phyloP scores from a whole-genome alignment of 768 basidiomycete genomes.

The Naganishia kalamii region DNA sequence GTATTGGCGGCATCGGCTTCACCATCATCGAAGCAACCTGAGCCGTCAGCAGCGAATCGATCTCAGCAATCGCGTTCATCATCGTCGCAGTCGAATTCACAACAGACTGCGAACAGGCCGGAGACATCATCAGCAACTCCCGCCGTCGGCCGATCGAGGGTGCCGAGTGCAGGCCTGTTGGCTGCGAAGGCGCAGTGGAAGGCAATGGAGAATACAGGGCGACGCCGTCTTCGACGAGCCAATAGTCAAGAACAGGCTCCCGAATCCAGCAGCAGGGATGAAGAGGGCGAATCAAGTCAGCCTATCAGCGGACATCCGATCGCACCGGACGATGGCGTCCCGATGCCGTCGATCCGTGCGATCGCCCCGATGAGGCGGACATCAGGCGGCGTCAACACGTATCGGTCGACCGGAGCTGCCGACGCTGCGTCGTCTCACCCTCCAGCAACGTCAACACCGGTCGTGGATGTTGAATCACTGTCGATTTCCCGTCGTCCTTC shows the following conservation, averaged over 20 bases:
- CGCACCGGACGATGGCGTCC: conserved; percentile 10
- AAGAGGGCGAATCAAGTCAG: not conserved
- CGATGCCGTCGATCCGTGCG: conserved; percentile 10
- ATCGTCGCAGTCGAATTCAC: not conserved
- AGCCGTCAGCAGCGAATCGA: not conserved
- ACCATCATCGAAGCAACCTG: not conserved
- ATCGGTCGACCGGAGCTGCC: not conserved
- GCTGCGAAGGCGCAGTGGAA: conserved; percentile 23
- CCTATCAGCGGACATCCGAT: conserved; percentile 19
- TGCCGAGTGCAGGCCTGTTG: conserved; percentile 11
- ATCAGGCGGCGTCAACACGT: not conserved
- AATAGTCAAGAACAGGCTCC: not conserved
- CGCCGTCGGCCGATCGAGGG: not conserved
- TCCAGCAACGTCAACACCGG: not conserved
- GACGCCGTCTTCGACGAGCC: conserved; percentile 12
- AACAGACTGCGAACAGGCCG: not conserved
- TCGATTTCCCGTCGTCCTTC: not conserved
- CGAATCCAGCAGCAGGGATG: not conserved
- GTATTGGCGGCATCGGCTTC: not conserved
- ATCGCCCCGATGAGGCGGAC: not conserved
- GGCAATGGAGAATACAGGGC: not conserved
- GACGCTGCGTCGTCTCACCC: not conserved
- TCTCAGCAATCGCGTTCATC: not conserved
- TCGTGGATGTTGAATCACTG: not conserved
- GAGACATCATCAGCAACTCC: not conserved